Percentiles rank a stretch among this genome's conserved stretches.
Evolutionary conservation across 2,329 filamentous ascomycete genomes (phyloP).

Genomic region (Daldinia sp.): DNA sequence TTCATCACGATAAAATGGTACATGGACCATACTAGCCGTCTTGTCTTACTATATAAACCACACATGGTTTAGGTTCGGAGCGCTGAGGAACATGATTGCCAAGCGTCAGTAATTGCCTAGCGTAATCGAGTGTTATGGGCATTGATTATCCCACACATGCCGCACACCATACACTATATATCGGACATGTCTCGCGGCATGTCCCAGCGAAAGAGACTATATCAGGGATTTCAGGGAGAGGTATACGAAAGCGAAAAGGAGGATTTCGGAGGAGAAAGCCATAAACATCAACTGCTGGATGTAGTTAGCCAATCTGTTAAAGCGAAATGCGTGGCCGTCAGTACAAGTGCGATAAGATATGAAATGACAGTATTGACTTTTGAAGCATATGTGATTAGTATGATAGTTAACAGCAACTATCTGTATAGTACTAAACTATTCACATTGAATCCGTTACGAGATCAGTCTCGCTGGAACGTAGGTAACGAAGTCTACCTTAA

Average conservation of each 20-base stretch:
- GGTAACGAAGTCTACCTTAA: not conserved
- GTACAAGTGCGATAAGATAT: conserved; percentile 31
- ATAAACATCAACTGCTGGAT: conserved; percentile 29
- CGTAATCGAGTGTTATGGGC: conserved; percentile 18
- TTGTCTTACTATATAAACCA: conserved; percentile 11
- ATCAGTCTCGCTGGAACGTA: not conserved
- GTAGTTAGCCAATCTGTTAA: conserved; percentile 34
- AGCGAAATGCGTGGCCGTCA: conserved; percentile 17
- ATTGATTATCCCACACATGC: conserved; percentile 10
- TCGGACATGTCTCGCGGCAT: conserved; percentile 19
- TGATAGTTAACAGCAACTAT: not conserved
- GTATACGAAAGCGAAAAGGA: conserved; percentile 22
- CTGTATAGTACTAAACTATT: not conserved
- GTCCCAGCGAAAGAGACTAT: conserved; percentile 13
- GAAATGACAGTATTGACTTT: conserved; percentile 11
- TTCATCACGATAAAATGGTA: conserved; percentile 47
- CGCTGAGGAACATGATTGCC: conserved; percentile 8
- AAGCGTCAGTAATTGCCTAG: conserved; percentile 22
- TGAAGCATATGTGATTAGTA: not conserved
- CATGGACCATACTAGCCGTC: conserved; percentile 16
- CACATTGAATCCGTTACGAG: not conserved
- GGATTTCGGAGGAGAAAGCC: conserved; percentile 10
- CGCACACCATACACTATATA: conserved; percentile 19
- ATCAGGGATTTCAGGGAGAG: conserved; percentile 21
- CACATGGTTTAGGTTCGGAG: not conserved